These are phyloP conservation scores for Phyllosticta ampelicida DNA, from an alignment of 2,329 filamentous ascomycete species.

Conservation along the genomic window DNA sequence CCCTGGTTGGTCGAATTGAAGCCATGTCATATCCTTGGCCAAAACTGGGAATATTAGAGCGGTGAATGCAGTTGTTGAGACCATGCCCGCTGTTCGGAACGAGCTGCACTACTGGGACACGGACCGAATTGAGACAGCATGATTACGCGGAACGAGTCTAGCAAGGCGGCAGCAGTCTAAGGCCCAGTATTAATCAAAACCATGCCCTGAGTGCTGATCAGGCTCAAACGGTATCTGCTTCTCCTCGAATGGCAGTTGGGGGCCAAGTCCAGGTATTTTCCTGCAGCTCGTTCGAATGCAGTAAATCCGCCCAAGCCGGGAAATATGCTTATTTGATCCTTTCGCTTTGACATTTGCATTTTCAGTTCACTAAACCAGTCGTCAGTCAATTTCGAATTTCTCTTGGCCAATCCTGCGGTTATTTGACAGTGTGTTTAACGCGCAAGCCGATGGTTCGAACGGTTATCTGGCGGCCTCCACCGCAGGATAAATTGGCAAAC, in stretches of 20 bases:
- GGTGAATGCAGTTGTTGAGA: background rate
- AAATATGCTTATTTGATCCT: background rate
- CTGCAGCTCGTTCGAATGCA: background rate
- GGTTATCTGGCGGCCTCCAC: background rate
- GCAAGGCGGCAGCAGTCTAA: background rate
- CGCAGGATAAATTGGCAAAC: background rate
- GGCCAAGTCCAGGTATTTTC: background rate
- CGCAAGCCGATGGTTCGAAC: background rate
- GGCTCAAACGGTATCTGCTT: background rate
- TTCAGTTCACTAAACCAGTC: background rate
- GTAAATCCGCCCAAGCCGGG: background rate
- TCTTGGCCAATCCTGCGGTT: background rate
- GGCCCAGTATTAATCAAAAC: background rate
- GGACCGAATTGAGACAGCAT: background rate
- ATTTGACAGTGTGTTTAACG: background rate
- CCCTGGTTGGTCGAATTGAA: background rate
- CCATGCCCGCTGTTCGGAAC: background rate
- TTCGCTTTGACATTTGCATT: background rate
- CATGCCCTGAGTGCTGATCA: background rate
- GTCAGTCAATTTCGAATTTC: background rate
- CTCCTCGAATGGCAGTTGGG: background rate
- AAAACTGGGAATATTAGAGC: background rate
- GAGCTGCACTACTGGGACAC: background rate
- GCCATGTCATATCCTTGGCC: background rate
- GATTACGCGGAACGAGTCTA: background rate